Evolutionary conservation across 768 basidiomycete genomes (phyloP).

Genomic region (Termitomyces eurrhizus): DNA sequence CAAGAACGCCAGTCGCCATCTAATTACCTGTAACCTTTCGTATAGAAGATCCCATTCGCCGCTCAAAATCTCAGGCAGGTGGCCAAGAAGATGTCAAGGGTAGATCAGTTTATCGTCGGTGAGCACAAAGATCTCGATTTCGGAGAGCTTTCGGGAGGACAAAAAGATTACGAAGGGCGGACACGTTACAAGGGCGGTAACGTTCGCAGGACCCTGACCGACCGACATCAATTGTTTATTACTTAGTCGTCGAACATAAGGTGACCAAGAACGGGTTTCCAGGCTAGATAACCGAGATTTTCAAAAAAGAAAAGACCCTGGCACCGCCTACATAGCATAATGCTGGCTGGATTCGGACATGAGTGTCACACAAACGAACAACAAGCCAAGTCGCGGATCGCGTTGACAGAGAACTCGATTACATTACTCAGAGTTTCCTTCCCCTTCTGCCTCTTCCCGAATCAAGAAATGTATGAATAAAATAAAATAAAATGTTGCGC

Average conservation of each 20-base stretch:
- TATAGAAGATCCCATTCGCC: conserved; percentile 13
- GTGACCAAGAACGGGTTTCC: conserved; percentile 7
- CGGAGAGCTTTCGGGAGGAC: conserved; percentile 15
- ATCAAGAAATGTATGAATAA: background rate
- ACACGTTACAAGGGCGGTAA: background rate
- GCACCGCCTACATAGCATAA: background rate
- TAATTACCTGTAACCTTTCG: conserved; percentile 14
- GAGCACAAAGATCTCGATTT: conserved; percentile 15
- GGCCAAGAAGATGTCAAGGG: conserved; percentile 15
- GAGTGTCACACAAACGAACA: conserved; percentile 14
- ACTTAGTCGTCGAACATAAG: background rate
- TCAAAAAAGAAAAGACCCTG: background rate
- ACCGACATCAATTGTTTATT: background rate
- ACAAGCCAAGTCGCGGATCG: conserved; percentile 20
- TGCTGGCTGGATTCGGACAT: conserved; percentile 12
- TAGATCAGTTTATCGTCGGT: conserved; percentile 15
- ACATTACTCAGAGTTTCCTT: conserved; percentile 7
- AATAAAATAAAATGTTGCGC: background rate
- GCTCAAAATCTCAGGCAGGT: conserved; percentile 9
- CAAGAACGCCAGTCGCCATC: conserved; percentile 8
- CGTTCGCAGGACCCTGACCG: conserved; percentile 4
- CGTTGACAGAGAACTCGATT: conserved; percentile 17
- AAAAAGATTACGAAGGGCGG: conserved; percentile 17
- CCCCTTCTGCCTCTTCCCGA: background rate
- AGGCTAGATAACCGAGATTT: background rate